These are phyloP conservation scores for Glebionis coronaria DNA, from an alignment of 129 eudicot species.

Conservation along the genomic window DNA sequence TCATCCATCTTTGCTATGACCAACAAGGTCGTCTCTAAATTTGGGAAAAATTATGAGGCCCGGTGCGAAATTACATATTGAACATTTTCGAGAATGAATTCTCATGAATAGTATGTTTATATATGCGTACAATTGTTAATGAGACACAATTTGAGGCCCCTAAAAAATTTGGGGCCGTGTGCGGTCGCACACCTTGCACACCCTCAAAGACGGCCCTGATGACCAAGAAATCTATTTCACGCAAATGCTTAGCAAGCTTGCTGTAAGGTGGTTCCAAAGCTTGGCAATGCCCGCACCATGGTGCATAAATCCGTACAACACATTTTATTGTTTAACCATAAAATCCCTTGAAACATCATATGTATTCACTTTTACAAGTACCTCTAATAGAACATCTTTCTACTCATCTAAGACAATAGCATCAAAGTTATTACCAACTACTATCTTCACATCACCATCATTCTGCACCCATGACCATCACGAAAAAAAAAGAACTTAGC, in stretches of 20 bases:
- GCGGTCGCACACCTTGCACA: no score
- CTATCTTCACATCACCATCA: constrained; percentile 88
- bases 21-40: no score
- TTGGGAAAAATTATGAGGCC: no score
- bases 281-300: constrained; percentile 98
- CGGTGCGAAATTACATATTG: no score
- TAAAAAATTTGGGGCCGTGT: no score
- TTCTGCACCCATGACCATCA: constrained; percentile 41
- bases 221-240: constrained; percentile 52
- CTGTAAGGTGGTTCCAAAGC: constrained; percentile 83
- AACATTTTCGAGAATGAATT: no score
- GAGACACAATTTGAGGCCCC: no score
- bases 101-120: no score
- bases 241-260: constrained; percentile 85
- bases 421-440: constrained; percentile 89
- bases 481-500: not conserved
- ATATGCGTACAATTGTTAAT: no score
- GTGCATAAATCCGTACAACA: constrained; percentile 63
- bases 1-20: constrained; percentile 99
- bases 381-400: constrained; percentile 96
- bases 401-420: constrained; percentile 89
- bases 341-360: not conserved
- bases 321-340: constrained; percentile 1
- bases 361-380: constrained; percentile 13
- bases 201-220: no score